phyloP scores from a whole-genome alignment of 2,329 filamentous ascomycete species.

The Ophiostoma angusticollis region DNA sequence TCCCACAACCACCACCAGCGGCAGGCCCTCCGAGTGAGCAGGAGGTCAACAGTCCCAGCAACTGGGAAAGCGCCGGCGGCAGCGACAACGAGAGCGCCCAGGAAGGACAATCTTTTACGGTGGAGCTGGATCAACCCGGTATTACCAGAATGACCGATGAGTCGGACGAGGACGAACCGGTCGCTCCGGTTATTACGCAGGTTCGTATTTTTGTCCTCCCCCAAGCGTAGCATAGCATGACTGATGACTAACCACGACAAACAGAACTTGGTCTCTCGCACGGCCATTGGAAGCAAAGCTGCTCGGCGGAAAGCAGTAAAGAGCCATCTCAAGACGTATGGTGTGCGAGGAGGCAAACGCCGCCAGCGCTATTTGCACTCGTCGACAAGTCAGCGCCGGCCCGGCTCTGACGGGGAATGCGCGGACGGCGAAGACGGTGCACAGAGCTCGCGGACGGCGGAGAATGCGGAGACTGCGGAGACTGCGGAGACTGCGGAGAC shows the following conservation, averaged over 20 bases:
- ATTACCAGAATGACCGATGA: conserved; percentile 26
- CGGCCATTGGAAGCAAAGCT: too few relatives aligned
- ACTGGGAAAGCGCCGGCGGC: conserved; percentile 31
- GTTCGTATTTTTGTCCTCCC: not conserved
- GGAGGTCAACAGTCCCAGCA: conserved; percentile 34
- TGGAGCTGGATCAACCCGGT: too few relatives aligned
- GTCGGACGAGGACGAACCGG: conserved; percentile 11
- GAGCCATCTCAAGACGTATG: conserved; percentile 32
- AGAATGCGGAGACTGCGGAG: not conserved
- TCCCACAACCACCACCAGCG: conserved; percentile 26
- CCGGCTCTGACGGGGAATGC: not conserved
- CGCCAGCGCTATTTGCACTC: not conserved
- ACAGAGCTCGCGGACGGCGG: not conserved
- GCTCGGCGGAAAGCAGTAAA: conserved; percentile 27
- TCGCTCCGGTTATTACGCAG: not conserved
- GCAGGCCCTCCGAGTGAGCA: conserved; percentile 29
- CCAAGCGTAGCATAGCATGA: too few relatives aligned
- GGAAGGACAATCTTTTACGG: too few relatives aligned
- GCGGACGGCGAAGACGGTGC: not conserved
- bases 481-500: conserved; percentile 18
- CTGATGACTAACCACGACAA: too few relatives aligned
- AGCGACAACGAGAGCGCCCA: conserved; percentile 36
- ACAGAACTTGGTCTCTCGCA: too few relatives aligned
- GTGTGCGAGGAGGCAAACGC: conserved; percentile 30
- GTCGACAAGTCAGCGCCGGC: not conserved